These are phyloP conservation scores for Ostreobium quekettii DNA, from an alignment of 139 green algal species.

Conservation along the genomic window DNA sequence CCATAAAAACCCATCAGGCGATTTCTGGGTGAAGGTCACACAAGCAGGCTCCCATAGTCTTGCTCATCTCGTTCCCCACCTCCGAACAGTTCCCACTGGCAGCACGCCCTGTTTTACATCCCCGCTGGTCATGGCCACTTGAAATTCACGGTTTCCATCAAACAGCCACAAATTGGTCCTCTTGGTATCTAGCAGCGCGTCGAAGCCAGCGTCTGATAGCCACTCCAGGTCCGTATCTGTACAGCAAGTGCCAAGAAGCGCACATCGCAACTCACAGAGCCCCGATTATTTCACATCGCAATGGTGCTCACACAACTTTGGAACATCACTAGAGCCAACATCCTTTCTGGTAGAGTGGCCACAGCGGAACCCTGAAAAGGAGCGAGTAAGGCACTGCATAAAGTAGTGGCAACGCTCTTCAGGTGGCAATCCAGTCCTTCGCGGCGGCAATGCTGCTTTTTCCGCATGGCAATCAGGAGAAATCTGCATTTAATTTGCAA, in stretches of 20 bases:
- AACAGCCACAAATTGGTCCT: conserved; percentile 15
- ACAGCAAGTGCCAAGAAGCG: no score
- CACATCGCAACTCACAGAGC: conserved; percentile 1
- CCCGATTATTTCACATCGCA: neutral
- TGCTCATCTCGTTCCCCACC: no score
- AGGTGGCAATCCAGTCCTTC: no score
- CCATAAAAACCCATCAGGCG: no score
- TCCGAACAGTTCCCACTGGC: conserved; percentile 50
- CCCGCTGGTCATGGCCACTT: conserved; percentile 31
- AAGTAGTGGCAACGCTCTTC: no score
- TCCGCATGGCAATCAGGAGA: no score
- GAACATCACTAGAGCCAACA: neutral
- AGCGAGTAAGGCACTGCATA: conserved; percentile 26
- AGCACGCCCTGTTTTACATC: conserved; percentile 25
- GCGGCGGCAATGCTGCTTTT: no score
- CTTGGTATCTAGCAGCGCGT: conserved; percentile 45
- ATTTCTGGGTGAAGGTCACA: no score
- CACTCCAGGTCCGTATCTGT: conserved; percentile 36
- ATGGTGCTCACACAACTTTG: neutral
- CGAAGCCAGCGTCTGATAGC: conserved; percentile 39
- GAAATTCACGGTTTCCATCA: conserved; percentile 44
- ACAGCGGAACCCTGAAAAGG: neutral
- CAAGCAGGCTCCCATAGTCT: no score
- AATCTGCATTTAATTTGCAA: no score
- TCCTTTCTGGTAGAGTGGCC: neutral